Evolutionary conservation across 2,329 filamentous ascomycete genomes (phyloP).

Genomic region (Pseudogymnoascus sp.): DNA sequence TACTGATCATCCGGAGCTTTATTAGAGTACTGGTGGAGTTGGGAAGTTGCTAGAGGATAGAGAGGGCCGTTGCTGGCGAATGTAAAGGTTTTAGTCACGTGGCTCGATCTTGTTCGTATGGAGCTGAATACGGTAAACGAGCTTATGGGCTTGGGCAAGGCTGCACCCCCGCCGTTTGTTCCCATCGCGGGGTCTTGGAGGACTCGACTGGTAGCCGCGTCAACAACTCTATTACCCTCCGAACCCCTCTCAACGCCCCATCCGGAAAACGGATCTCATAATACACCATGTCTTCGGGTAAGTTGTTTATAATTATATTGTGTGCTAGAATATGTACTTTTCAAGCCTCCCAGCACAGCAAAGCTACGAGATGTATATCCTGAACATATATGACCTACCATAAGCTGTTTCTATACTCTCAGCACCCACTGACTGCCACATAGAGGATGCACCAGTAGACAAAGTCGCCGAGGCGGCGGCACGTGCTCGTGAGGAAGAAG

Average conservation of each 20-base stretch:
- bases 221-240: neutral
- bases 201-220: neutral
- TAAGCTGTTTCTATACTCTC: neutral
- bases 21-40: neutral
- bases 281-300: neutral
- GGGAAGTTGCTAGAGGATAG: neutral
- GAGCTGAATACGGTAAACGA: neutral
- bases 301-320: neutral
- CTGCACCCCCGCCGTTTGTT: neutral
- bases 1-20: neutral
- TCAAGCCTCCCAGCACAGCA: neutral
- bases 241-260: neutral
- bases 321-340: neutral
- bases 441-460: conserved; percentile 34
- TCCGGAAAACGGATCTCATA: neutral
- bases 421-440: neutral
- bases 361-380: neutral
- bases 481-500: conserved; percentile 67
- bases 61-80: neutral
- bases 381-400: neutral
- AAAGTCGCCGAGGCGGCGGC: conserved; percentile 49
- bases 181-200: neutral
- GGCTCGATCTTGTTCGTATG: neutral
- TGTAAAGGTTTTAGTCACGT: neutral
- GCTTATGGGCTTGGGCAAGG: neutral